Base-by-base conservation (phyloP, 208 protist genomes). In the Herpetomonas tarakana region DNA sequence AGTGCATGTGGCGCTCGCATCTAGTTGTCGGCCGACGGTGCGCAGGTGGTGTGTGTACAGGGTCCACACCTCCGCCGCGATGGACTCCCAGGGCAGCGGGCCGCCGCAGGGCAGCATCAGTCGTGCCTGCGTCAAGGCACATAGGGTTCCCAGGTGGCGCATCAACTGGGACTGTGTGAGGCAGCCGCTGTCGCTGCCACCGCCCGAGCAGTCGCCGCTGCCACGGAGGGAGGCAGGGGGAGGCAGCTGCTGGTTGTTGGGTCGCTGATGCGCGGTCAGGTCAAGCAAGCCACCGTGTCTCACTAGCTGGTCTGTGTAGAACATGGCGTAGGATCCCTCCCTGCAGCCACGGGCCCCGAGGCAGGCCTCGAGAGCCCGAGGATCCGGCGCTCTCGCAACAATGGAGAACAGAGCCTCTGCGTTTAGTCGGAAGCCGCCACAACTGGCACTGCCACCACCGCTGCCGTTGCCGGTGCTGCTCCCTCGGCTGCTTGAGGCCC, bases 41-140 rank as follows among this genome's bases (percentile, higher is more conserved):
- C 73, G 71, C 6, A 87, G 54, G 57, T 92, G 81, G 29, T 65
- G 52, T 35, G 45, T 58, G 55, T 92, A 92, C 26, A 52, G 59
- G 19, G 53, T 28, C 82, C 85, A 92, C 44, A 88, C 85, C 39
- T 92, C 78, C 38, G 78, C 74, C 7, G 68, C 58, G 49, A 82
- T 60, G 21, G 49, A 29, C 22, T 61, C 56, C 29, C 6, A 18
- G 46, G 29, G 21, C 35, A 14, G 35, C 35, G 35, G 14, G 21
- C 21, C 44, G 45, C 19, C 2, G 18, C 3, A 27, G 28, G 74
- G 65, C 24, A 86, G 56, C 49, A 87, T 52, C 21, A 84, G 67
- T 4, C 83, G 83, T 9, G 86, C 86, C 53, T 73, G 46, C 21
- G 74, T 78, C 6, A 93, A 71, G 14, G 73, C 65, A 50, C 58